A percentile compares a stretch with the other conserved stretches of the same genome.
phyloP scores from a whole-genome alignment of 768 basidiomycete genomes.

The Sporobolomyces pararoseus region DNA sequence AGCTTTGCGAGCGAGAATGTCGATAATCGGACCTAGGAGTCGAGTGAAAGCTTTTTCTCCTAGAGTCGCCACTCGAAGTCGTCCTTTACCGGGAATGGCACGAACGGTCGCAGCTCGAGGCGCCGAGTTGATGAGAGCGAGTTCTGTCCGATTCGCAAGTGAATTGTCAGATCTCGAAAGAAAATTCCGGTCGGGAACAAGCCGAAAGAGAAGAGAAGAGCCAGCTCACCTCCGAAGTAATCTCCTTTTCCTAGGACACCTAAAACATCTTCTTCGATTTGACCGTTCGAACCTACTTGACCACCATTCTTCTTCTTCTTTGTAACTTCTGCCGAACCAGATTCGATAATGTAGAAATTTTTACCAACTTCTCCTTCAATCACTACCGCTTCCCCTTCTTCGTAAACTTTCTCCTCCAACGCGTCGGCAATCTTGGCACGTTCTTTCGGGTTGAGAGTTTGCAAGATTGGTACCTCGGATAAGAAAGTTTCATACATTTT shows the following conservation, averaged over 20 bases:
- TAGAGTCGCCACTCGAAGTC: constrained; percentile 87
- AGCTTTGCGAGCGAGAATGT: constrained; percentile 46
- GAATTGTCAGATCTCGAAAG: neutral
- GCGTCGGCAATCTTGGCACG: constrained; percentile 97
- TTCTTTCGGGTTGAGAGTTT: constrained; percentile 78
- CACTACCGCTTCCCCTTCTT: constrained; percentile 82
- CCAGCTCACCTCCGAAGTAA: constrained; percentile 88
- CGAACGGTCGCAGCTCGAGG: constrained; percentile 97
- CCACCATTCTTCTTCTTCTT: constrained; percentile 59
- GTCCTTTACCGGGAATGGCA: constrained; percentile 53
- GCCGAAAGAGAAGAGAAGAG: neutral
- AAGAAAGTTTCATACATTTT: constrained; percentile 97
- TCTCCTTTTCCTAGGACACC: constrained; percentile 80
- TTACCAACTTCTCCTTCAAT: constrained; percentile 91
- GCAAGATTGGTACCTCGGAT: constrained; percentile 79
- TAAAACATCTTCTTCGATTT: constrained; percentile 63
- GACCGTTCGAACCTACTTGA: constrained; percentile 51
- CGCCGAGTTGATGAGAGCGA: constrained; percentile 79
- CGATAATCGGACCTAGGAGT: constrained; percentile 61
- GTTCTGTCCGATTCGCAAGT: constrained; percentile 57
- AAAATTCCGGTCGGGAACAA: constrained; percentile 4
- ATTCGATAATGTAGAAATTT: constrained; percentile 96
- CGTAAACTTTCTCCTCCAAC: constrained; percentile 73
- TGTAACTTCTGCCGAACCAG: constrained; percentile 81
- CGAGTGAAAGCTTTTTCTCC: constrained; percentile 91